phyloP scores from a whole-genome alignment of 2,329 filamentous ascomycete genomes.

The Penicillium digitatum region DNA sequence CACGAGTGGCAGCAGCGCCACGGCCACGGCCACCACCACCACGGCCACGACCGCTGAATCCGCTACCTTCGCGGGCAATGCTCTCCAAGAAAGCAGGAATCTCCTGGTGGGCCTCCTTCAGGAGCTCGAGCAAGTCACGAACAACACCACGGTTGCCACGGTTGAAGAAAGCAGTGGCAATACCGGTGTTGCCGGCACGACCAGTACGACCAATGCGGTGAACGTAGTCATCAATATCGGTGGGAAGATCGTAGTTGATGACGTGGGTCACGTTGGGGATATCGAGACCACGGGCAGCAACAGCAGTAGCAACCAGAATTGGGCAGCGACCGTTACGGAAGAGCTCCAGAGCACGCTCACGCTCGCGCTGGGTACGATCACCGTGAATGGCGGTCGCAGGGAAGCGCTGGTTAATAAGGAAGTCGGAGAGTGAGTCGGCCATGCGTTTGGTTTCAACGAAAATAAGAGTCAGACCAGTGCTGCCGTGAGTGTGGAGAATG shows the following conservation, averaged over 20 bases:
- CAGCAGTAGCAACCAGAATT: constrained; percentile 93
- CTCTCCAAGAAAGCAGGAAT: constrained; percentile 91
- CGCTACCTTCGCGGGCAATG: constrained; percentile 88
- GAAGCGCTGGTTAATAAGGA: constrained; percentile 97
- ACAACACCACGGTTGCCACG: constrained; percentile 98
- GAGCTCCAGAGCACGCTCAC: constrained; percentile 95
- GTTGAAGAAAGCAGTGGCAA: constrained; percentile 99
- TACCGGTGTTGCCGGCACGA: constrained; percentile 98
- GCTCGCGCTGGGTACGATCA: constrained; percentile 96
- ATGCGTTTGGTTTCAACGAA: constrained; percentile 99
- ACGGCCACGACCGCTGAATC: constrained; percentile 69
- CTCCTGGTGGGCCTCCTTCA: constrained; percentile 99
- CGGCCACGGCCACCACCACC: constrained; percentile 67
- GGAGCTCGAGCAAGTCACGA: constrained; percentile 89
- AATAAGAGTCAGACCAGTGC: constrained; percentile 83
- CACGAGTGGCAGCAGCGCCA: constrained; percentile 64
- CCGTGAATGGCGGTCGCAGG: constrained; percentile 97
- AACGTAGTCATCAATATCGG: constrained; percentile 97
- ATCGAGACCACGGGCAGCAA: constrained; percentile 86
- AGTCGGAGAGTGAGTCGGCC: constrained; percentile 96
- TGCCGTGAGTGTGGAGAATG: constrained; percentile 86
- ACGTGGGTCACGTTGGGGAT: constrained; percentile 97
- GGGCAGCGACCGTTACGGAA: constrained; percentile 95
- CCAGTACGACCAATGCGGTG: constrained; percentile 99
- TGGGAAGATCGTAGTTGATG: constrained; percentile 98